These are phyloP conservation scores for Tarenaya hassleriana DNA, from an alignment of 345 rosid genomes.

Conservation along the genomic window DNA sequence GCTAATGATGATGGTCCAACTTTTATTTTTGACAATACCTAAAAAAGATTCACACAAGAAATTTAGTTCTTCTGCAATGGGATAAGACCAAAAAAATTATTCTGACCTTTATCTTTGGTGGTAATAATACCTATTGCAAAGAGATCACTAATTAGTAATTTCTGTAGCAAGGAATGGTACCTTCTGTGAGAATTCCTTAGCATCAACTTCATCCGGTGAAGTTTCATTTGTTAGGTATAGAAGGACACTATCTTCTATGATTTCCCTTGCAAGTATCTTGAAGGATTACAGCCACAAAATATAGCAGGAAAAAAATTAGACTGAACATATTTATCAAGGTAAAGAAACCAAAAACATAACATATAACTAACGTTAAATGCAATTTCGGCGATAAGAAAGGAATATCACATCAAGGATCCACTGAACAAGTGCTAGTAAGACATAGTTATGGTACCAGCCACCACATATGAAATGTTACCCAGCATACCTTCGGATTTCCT, in stretches of 20 bases:
- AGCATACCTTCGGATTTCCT: conserved; percentile 84
- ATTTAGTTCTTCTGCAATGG: conserved; percentile 10
- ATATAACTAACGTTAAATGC: conserved; percentile 17
- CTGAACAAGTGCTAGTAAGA: conserved; percentile 11
- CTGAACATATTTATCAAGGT: not conserved
- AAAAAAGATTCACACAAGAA: conserved; percentile 17
- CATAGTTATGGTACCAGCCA: not conserved
- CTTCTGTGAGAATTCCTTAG: conserved; percentile 44
- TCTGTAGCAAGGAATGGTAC: conserved; percentile 25
- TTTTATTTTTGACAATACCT: conserved; percentile 76
- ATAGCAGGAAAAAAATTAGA: conserved; percentile 10
- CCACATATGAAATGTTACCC: not conserved
- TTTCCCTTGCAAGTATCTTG: conserved; percentile 89
- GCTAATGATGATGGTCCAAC: conserved; percentile 79
- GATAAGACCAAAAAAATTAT: conserved; percentile 10
- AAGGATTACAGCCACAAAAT: conserved; percentile 23
- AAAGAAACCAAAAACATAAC: conserved; percentile 4
- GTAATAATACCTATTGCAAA: conserved; percentile 3
- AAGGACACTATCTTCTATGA: conserved; percentile 74
- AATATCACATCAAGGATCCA: conserved; percentile 11
- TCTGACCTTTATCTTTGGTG: not conserved
- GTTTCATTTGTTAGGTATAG: conserved; percentile 60
- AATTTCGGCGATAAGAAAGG: not conserved
- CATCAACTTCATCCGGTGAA: conserved; percentile 41
- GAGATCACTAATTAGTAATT: conserved; percentile 5